Evolutionary conservation across 2,329 filamentous ascomycete genomes (phyloP).

Genomic region (Trichoderma lentiforme): DNA sequence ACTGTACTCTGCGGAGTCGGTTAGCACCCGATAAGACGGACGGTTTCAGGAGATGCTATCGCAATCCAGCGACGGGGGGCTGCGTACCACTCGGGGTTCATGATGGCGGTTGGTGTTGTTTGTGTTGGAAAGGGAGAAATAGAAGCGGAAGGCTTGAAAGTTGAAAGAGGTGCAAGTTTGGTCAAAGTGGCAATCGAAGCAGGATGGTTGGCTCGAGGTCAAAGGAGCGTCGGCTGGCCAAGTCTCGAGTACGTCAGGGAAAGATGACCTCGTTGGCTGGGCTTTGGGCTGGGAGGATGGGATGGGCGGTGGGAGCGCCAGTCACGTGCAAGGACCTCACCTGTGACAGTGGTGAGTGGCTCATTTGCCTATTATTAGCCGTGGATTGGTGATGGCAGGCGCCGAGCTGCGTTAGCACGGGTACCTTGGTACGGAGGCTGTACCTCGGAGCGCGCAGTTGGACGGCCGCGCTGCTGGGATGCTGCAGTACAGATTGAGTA

Average conservation of each 20-base stretch:
- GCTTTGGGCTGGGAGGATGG: conserved; percentile 21
- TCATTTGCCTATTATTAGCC: conserved; percentile 8
- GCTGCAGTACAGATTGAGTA: not conserved
- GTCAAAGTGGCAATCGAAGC: conserved; percentile 11
- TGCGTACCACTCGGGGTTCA: conserved; percentile 92
- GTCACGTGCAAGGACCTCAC: conserved; percentile 10
- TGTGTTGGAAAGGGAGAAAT: conserved; percentile 25
- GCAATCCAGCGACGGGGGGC: conserved; percentile 24
- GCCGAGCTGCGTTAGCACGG: conserved; percentile 9
- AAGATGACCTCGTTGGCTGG: conserved; percentile 24
- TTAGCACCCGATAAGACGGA: conserved; percentile 24
- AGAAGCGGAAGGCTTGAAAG: not conserved
- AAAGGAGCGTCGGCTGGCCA: conserved; percentile 27
- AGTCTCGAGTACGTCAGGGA: conserved; percentile 35
- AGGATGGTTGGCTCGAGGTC: conserved; percentile 21
- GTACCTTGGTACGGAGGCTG: conserved; percentile 1
- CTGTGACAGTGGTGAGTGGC: conserved; percentile 2
- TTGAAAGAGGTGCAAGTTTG: not conserved
- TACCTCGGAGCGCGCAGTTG: not conserved
- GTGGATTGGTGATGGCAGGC: conserved; percentile 2
- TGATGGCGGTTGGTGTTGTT: conserved; percentile 47
- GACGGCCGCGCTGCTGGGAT: not conserved
- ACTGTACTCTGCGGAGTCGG: conserved; percentile 28
- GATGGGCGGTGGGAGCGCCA: conserved; percentile 21
- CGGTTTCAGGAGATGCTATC: conserved; percentile 30